A percentile compares a stretch with the other conserved stretches of the same genome.
Evolutionary conservation across 2,329 filamentous ascomycete genomes (phyloP).

Genomic region (Colletotrichum cordylinicola): DNA sequence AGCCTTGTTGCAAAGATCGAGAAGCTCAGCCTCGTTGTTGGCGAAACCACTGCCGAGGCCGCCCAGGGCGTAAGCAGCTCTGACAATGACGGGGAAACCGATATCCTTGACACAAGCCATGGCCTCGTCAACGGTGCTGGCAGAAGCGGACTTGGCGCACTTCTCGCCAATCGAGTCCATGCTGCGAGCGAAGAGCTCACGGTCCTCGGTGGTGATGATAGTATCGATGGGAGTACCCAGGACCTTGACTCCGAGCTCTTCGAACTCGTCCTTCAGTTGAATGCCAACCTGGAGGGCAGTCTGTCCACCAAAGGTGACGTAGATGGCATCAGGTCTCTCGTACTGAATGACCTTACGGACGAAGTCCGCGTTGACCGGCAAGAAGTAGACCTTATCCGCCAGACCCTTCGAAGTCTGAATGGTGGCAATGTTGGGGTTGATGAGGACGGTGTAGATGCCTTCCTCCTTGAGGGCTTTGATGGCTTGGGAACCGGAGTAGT

Average conservation of each 20-base stretch:
- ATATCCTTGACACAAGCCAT: slow-evolving; percentile 88
- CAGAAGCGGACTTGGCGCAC: slow-evolving; percentile 95
- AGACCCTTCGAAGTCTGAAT: slow-evolving; percentile 98
- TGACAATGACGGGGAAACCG: slow-evolving; percentile 95
- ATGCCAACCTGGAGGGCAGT: slow-evolving; percentile 97
- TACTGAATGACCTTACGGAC: slow-evolving; percentile 97
- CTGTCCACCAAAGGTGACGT: slow-evolving; percentile 96
- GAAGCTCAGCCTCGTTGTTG: slow-evolving; percentile 81
- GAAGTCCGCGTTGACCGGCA: slow-evolving; percentile 95
- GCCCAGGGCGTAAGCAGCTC: slow-evolving; percentile 94
- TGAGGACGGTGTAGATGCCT: slow-evolving; percentile 96
- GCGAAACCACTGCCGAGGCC: slow-evolving; percentile 96
- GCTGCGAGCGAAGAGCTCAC: slow-evolving; percentile 94
- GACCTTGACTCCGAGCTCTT: slow-evolving; percentile 88
- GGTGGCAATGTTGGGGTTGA: slow-evolving; percentile 99
- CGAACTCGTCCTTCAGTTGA: slow-evolving; percentile 96
- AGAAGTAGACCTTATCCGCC: slow-evolving; percentile 98
- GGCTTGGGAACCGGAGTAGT: slow-evolving; percentile 97
- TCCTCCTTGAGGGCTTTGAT: slow-evolving; percentile 99
- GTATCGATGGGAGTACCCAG: slow-evolving; percentile 96
- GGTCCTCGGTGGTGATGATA: slow-evolving; percentile 97
- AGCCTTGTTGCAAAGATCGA: slow-evolving; percentile 91
- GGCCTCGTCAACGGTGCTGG: slow-evolving; percentile 86
- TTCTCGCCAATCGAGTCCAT: slow-evolving; percentile 99
- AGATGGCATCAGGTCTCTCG: slow-evolving; percentile 94